Evolutionary conservation across 1,284 basidiomycete species (phyloP).

Genomic region (Clitocybe nebularis): DNA sequence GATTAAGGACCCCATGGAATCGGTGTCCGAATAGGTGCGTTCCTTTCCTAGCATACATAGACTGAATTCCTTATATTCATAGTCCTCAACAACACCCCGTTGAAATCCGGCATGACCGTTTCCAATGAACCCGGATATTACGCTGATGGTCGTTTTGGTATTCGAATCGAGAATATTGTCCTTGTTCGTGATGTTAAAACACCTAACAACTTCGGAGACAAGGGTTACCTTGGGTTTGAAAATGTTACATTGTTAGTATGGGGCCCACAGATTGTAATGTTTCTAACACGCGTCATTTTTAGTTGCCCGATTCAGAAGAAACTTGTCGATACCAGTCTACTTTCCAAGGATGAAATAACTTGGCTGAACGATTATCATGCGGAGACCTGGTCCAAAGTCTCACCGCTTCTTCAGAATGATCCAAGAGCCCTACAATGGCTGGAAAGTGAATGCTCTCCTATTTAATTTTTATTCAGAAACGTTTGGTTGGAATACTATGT

Average conservation of each 20-base stretch:
- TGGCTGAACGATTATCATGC: slow-evolving; percentile 90
- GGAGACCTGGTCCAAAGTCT: slow-evolving; percentile 75
- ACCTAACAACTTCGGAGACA: slow-evolving; percentile 81
- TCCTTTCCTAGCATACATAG: background rate
- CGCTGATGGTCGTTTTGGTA: slow-evolving; percentile 87
- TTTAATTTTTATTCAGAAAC: slow-evolving; percentile 26
- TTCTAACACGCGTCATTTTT: background rate
- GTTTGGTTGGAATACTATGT: too few species aligned
- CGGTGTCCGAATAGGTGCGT: slow-evolving; percentile 68
- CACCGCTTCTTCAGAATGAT: slow-evolving; percentile 70
- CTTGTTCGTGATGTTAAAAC: slow-evolving; percentile 73
- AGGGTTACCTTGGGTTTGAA: slow-evolving; percentile 82
- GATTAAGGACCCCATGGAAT: slow-evolving; percentile 76
- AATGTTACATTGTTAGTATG: slow-evolving; percentile 72
- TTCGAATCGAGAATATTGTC: slow-evolving; percentile 90
- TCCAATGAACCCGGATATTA: slow-evolving; percentile 97
- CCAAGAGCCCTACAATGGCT: slow-evolving; percentile 76
- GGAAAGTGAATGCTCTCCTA: slow-evolving; percentile 58
- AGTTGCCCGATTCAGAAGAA: slow-evolving; percentile 87
- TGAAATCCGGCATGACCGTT: slow-evolving; percentile 85
- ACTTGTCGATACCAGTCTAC: slow-evolving; percentile 65
- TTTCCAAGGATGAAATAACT: slow-evolving; percentile 63
- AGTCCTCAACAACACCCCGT: slow-evolving; percentile 65
- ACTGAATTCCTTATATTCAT: slow-evolving; percentile 1
- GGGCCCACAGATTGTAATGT: slow-evolving; percentile 14